Evolutionary conservation across 352 stramenopile species (phyloP).

Genomic region (Globisporangium radiosum): DNA sequence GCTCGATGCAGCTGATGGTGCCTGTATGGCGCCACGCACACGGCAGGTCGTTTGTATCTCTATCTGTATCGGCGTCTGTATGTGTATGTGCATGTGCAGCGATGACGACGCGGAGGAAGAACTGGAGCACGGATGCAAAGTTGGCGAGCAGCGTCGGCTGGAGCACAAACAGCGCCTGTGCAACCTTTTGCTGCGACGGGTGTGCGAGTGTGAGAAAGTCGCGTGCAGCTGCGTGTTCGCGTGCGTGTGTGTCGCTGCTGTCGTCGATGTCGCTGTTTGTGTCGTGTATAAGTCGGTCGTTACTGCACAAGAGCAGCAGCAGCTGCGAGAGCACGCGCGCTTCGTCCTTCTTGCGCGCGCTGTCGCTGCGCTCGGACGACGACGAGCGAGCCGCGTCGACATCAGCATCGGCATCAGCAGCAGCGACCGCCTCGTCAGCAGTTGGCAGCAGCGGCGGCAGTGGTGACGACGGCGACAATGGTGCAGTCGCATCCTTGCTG

Average conservation of each 20-base stretch:
- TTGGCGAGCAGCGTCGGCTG: conserved; percentile 29
- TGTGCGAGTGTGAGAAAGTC: conserved; percentile 30
- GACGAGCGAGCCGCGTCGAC: not conserved
- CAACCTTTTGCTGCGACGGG: conserved; percentile 35
- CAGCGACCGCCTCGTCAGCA: too few species aligned
- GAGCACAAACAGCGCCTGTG: conserved; percentile 36
- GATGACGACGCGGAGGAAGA: conserved; percentile 59
- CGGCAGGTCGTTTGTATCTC: too few species aligned
- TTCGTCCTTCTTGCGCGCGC: conserved; percentile 17
- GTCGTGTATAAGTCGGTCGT: too few species aligned
- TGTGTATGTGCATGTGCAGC: conserved; percentile 27
- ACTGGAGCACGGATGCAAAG: conserved; percentile 53
- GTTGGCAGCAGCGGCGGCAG: too few species aligned
- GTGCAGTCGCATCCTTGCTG: too few species aligned
- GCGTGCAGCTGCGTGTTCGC: conserved; percentile 28
- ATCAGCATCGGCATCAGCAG: too few species aligned
- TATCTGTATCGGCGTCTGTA: not conserved
- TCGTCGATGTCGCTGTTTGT: not conserved
- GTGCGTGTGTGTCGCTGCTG: not conserved
- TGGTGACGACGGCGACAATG: too few species aligned
- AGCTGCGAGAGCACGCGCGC: conserved; percentile 41
- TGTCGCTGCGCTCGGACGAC: not conserved
- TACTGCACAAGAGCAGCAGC: conserved; percentile 28
- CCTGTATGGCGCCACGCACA: conserved; percentile 6
- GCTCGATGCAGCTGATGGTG: conserved; percentile 29